Evolutionary conservation across 768 basidiomycete genomes (phyloP).

Genomic region (Lactarius vividus): DNA sequence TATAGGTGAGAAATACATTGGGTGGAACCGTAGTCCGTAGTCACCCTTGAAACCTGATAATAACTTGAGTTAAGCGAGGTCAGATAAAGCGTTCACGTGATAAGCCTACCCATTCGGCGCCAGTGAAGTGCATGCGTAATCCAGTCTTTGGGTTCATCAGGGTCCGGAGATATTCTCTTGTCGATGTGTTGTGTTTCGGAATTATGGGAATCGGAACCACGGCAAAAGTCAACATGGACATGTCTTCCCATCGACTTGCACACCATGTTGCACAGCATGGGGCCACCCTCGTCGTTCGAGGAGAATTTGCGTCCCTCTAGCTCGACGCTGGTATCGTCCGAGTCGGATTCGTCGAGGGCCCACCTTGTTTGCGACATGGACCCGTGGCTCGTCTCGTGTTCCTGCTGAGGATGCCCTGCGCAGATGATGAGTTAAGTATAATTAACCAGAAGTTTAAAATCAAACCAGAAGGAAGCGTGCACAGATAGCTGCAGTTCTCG

Average conservation of each 20-base stretch:
- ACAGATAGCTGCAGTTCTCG: conserved; percentile 53
- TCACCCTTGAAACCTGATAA: conserved; percentile 51
- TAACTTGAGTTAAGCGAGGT: neutral
- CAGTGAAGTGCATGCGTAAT: conserved; percentile 54
- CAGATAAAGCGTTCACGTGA: conserved; percentile 8
- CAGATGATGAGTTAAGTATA: neutral
- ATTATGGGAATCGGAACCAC: conserved; percentile 42
- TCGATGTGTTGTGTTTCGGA: conserved; percentile 47
- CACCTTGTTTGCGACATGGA: conserved; percentile 59
- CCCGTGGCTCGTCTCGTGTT: conserved; percentile 61
- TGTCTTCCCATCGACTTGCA: conserved; percentile 58
- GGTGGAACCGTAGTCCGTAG: too few relatives aligned
- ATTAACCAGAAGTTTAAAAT: neutral
- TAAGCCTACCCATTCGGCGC: conserved; percentile 42
- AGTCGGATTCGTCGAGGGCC: conserved; percentile 53
- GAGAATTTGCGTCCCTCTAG: conserved; percentile 54
- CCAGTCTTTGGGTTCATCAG: conserved; percentile 48
- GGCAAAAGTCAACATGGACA: conserved; percentile 54
- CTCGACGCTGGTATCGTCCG: conserved; percentile 49
- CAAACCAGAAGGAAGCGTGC: conserved; percentile 52
- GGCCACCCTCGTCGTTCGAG: conserved; percentile 54
- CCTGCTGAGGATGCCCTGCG: conserved; percentile 54
- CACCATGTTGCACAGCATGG: conserved; percentile 58
- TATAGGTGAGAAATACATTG: neutral
- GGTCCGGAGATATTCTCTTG: conserved; percentile 43